These are phyloP conservation scores for Naganishia vishniacii DNA, from an alignment of 768 basidiomycete genomes.

Conservation along the genomic window DNA sequence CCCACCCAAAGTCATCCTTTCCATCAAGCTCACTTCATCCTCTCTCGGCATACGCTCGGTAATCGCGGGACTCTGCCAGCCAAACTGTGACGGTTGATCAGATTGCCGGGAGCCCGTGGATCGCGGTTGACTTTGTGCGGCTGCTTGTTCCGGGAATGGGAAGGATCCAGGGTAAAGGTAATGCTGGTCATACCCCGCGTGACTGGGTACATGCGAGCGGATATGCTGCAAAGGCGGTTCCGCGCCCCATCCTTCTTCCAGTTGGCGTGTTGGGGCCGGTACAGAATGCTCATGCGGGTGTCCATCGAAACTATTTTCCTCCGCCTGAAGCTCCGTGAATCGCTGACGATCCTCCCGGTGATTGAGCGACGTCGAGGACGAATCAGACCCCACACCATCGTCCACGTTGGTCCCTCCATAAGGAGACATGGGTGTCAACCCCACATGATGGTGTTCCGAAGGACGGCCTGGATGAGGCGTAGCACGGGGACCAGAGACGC, in stretches of 20 bases:
- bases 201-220: neutral
- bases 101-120: neutral
- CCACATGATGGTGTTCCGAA: neutral
- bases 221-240: neutral
- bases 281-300: neutral
- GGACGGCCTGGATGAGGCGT: neutral
- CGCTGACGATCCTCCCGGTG: neutral
- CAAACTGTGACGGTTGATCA: slow-evolving; percentile 1
- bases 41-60: slow-evolving; percentile 12
- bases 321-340: neutral
- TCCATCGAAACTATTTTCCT: neutral
- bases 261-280: neutral
- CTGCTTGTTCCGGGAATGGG: neutral
- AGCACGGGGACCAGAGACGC: neutral
- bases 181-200: neutral
- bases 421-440: neutral
- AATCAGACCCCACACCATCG: neutral
- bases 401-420: slow-evolving; percentile 21
- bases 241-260: neutral
- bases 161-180: neutral
- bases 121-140: neutral
- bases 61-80: slow-evolving; percentile 25
- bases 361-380: neutral
- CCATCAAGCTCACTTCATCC: slow-evolving; percentile 27
- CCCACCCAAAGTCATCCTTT: slow-evolving; percentile 25